Percentiles rank a stretch among this genome's conserved stretches.
Evolutionary conservation across 1,139 yeast genomes (phyloP).

Genomic region (Eremothecium coryli): DNA sequence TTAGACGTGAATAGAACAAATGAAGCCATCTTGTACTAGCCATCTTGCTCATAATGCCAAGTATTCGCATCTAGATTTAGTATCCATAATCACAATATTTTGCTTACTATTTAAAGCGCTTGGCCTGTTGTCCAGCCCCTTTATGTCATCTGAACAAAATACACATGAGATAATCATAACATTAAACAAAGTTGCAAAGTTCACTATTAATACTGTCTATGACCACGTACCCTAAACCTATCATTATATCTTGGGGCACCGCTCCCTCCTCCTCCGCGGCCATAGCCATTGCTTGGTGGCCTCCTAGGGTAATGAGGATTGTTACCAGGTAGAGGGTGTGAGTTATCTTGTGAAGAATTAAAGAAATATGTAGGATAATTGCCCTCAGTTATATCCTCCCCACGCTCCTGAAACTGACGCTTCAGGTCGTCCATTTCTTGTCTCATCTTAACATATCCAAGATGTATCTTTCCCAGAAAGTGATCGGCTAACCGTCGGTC

Average conservation of each 20-base stretch:
- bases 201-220: not conserved
- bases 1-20: too few species aligned
- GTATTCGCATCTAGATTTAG: too few species aligned
- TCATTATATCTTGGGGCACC: not conserved
- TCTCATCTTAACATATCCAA: conserved; percentile 73
- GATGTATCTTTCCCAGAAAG: conserved; percentile 78
- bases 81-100: too few species aligned
- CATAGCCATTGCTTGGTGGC: not conserved
- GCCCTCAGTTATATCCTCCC: conserved; percentile 8
- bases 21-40: too few species aligned
- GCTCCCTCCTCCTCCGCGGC: not conserved
- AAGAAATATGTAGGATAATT: conserved; percentile 1
- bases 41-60: too few species aligned
- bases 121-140: too few species aligned
- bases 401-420: conserved; percentile 15
- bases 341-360: not conserved
- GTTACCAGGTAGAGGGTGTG: not conserved
- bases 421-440: conserved; percentile 45
- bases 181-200: too few species aligned
- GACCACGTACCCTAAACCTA: conserved; percentile 2
- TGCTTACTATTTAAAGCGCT: too few species aligned
- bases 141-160: too few species aligned
- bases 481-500: conserved; percentile 89
- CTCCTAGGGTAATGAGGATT: not conserved
- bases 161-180: too few species aligned